These are phyloP conservation scores for Hyphopichia khmerensis DNA, from an alignment of 1,139 yeast species.

Conservation along the genomic window DNA sequence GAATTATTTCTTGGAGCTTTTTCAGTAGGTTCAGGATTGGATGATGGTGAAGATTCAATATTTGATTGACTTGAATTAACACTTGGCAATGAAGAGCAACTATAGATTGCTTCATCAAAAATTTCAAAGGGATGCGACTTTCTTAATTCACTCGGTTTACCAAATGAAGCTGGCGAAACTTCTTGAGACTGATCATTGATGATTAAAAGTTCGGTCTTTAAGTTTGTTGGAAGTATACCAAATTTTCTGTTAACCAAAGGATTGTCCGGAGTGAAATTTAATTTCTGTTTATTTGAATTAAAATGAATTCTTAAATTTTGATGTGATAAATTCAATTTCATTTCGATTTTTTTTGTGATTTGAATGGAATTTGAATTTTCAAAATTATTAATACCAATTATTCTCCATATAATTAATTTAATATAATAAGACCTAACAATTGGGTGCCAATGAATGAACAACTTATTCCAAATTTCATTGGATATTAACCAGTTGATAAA, in stretches of 20 bases:
- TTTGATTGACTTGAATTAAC: constrained; percentile 9
- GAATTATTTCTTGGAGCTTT: constrained; percentile 22
- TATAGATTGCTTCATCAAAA: constrained; percentile 74
- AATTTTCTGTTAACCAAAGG: constrained; percentile 55
- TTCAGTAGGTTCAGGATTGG: constrained; percentile 8
- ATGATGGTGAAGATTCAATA: constrained; percentile 1
- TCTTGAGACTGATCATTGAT: constrained; percentile 15
- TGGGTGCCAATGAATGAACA: constrained; percentile 80
- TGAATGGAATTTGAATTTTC: constrained; percentile 35
- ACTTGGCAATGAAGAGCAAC: constrained; percentile 42
- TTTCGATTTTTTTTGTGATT: constrained; percentile 29
- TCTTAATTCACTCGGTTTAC: constrained; percentile 35
- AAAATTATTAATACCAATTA: constrained; percentile 50
- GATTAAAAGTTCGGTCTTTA: constrained; percentile 25
- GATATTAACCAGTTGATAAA: constrained; percentile 57
- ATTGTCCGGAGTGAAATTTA: constrained; percentile 39
- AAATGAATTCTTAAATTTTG: constrained; percentile 17
- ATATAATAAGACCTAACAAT: constrained; percentile 68
- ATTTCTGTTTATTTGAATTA: constrained; percentile 4
- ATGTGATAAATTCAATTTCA: constrained; percentile 24
- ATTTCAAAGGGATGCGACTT: constrained; percentile 69
- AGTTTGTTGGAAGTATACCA: constrained; percentile 38
- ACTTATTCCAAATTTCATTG: constrained; percentile 47
- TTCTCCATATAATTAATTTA: constrained; percentile 67
- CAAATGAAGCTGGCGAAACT: constrained; percentile 11